Percentiles rank a stretch among this genome's conserved stretches.
phyloP scores from a whole-genome alignment of 1,284 basidiomycete genomes.

The Ceratobasidium sp. region DNA sequence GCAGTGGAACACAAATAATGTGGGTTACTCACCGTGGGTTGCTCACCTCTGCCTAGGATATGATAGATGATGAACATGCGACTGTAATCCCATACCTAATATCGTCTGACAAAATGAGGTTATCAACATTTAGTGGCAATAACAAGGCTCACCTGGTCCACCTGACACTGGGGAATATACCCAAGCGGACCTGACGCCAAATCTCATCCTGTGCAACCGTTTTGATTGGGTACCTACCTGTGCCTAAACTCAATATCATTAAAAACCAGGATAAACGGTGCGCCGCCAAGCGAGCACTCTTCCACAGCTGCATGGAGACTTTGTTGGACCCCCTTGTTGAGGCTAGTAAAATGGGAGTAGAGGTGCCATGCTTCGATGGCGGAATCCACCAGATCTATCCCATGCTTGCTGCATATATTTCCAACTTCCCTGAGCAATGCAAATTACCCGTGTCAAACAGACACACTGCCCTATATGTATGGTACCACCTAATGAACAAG shows the following conservation, averaged over 20 bases:
- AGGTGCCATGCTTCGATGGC: slow-evolving; percentile 43
- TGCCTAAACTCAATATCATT: not conserved
- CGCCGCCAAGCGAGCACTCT: slow-evolving; percentile 18
- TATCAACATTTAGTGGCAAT: slow-evolving; percentile 41
- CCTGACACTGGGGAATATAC: slow-evolving; percentile 44
- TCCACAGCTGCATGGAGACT: slow-evolving; percentile 39
- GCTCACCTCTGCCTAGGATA: not conserved
- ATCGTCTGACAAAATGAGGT: slow-evolving; percentile 41
- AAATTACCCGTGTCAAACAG: slow-evolving; percentile 15
- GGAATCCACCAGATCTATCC: slow-evolving; percentile 33
- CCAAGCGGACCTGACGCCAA: slow-evolving; percentile 30
- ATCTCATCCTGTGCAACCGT: slow-evolving; percentile 23
- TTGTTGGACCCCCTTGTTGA: slow-evolving; percentile 30
- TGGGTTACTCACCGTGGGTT: not conserved
- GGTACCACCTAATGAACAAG: slow-evolving; percentile 13
- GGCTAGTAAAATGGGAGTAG: slow-evolving; percentile 27
- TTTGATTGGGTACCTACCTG: slow-evolving; percentile 39
- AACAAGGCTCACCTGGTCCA: slow-evolving; percentile 44
- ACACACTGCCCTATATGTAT: slow-evolving; percentile 31
- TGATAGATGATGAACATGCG: not conserved
- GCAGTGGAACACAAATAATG: not conserved
- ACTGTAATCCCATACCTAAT: slow-evolving; percentile 22
- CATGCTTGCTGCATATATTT: slow-evolving; percentile 40
- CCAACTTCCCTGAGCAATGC: slow-evolving; percentile 44
- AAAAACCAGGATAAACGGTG: not conserved